Evolutionary conservation across 2,329 filamentous ascomycete genomes (phyloP), one percentile per base, ranked within the genome.

Genomic region (Claviceps sp.): DNA sequence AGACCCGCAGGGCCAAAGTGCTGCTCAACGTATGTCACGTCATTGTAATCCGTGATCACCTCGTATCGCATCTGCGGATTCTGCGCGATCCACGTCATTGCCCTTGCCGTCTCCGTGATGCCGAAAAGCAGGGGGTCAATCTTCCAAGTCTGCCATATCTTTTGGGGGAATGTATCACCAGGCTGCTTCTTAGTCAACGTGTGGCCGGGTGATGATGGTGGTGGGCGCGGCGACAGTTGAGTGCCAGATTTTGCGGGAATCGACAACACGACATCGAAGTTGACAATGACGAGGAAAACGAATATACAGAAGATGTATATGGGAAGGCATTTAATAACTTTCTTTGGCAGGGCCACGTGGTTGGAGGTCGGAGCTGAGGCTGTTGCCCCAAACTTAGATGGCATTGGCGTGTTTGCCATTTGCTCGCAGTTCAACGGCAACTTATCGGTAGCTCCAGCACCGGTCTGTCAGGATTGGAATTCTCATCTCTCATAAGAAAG

Each of bases 131-230:
- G 69, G 2, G 84, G 80, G 55, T 83, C 76, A 30, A 83, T 76
- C 63, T 86, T 88, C 84, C 84, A 88, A 0, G 80, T 84, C 65
- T 88, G 84, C 84, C 84, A 88, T 57, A 88, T 84, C 66, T 87
- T 88, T 52, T 74, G 73, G 5, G 75, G 84, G 59, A 81, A 87
- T 22, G 57, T 63, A 58, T 57, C 62, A 48, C 60, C 63, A 30
- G 52, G 63, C 54, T 48, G 54, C 48, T 43, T 51, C 26, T 3
- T 50, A 53, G 51, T 49, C 50, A n/a, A 30, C 26, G 24, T 30
- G 16, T 14, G 24, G 7, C 14, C 48, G 54, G 54, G 22, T n/a
- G 42, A 41, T 22, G 34, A 47, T 47, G 44, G 34, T 13, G 20
- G 37, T 11, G 13, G 24, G 7, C 7, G 22, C 7, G 24, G 43